Evolutionary conservation across 345 rosid species (phyloP).

Genomic region (Cardamine occulta): DNA sequence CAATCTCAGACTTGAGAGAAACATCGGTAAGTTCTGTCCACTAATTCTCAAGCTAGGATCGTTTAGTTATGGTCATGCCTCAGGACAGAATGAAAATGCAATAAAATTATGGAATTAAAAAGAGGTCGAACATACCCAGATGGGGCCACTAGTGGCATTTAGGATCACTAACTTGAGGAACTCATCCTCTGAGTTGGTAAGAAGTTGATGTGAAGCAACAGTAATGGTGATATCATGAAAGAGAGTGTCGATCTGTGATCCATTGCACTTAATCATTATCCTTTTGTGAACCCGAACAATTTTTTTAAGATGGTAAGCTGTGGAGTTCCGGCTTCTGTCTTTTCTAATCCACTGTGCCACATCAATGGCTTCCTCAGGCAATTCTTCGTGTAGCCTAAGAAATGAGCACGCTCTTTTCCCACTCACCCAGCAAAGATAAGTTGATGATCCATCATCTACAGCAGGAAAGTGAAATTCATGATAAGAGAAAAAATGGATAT

Average conservation of each 20-base stretch:
- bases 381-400: conserved; percentile 68
- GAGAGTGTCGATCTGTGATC: conserved; percentile 57
- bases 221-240: conserved; percentile 58
- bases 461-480: background rate
- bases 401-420: conserved; percentile 69
- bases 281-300: conserved; percentile 58
- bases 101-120: background rate
- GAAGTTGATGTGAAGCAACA: conserved; percentile 50
- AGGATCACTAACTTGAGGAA: conserved; percentile 57
- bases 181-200: conserved; percentile 62
- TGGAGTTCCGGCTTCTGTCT: conserved; percentile 43
- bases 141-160: conserved; percentile 58
- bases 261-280: conserved; percentile 56
- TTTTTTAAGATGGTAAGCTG: conserved; percentile 56
- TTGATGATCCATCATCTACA: conserved; percentile 86
- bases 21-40: background rate
- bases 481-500: background rate
- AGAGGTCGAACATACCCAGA: conserved; percentile 60
- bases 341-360: conserved; percentile 47
- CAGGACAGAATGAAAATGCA: background rate
- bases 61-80: background rate
- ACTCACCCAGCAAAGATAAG: conserved; percentile 79
- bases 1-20: background rate
- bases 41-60: background rate
- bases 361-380: conserved; percentile 46